phyloP scores from a whole-genome alignment of 2,329 filamentous ascomycete species.

The Phialemoniopsis sp. region DNA sequence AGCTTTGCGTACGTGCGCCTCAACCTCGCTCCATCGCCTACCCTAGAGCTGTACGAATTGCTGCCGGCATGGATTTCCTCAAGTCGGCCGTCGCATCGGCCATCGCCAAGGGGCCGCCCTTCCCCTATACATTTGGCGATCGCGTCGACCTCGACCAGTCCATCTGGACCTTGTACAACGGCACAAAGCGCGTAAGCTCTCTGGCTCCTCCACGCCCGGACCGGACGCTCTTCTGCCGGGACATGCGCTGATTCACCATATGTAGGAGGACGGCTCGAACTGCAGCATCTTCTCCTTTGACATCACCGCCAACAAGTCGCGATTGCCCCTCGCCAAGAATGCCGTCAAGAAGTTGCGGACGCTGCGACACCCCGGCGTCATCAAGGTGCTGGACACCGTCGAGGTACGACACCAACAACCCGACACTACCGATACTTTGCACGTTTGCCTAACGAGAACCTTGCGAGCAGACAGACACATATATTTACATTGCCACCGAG shows the following conservation, averaged over 20 bases:
- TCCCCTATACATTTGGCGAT: conserved; percentile 91
- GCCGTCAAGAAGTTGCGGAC: conserved; percentile 91
- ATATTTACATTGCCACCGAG: conserved; percentile 96
- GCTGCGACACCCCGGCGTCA: conserved; percentile 86
- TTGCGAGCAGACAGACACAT: conserved; percentile 70
- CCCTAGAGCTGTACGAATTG: no score
- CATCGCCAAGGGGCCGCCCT: conserved; percentile 90
- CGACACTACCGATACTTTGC: conserved; percentile 4
- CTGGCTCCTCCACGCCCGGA: neutral
- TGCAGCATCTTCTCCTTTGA: conserved; percentile 99
- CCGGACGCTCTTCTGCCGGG: neutral
- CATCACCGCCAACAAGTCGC: conserved; percentile 72
- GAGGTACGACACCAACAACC: conserved; percentile 55
- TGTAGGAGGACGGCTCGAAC: conserved; percentile 83
- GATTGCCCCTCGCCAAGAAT: conserved; percentile 84
- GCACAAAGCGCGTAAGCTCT: conserved; percentile 72
- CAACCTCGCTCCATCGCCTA: neutral
- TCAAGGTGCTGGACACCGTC: conserved; percentile 90
- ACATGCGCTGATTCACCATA: neutral
- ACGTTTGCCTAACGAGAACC: conserved; percentile 13
- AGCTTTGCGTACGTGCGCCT: neutral
- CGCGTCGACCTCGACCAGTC: conserved; percentile 88
- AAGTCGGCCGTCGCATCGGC: conserved; percentile 97
- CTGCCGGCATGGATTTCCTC: conserved; percentile 79
- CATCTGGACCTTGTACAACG: conserved; percentile 95